Evolutionary conservation across 768 basidiomycete species (phyloP).

Genomic region (Fomitopsis serialis): DNA sequence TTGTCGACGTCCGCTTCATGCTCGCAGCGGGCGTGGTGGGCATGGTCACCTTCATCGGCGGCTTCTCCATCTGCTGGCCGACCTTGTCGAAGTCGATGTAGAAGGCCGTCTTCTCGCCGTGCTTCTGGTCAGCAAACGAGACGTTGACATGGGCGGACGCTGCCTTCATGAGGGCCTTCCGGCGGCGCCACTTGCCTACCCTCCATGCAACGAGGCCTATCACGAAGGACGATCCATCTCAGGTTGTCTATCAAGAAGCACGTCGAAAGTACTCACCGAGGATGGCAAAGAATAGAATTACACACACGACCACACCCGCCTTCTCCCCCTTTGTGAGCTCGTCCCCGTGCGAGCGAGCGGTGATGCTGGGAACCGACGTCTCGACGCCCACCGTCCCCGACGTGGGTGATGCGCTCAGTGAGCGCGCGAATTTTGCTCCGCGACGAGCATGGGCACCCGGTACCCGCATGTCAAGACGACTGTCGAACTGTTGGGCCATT

Average conservation of each 20-base stretch:
- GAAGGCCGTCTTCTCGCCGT: not conserved
- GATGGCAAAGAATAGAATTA: not conserved
- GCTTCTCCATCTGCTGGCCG: not conserved
- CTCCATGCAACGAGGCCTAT: constrained; percentile 15
- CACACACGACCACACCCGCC: not conserved
- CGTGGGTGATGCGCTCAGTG: not conserved
- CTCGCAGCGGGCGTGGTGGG: constrained; percentile 13
- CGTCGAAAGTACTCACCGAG: not conserved
- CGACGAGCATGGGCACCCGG: not conserved
- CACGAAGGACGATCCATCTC: not conserved
- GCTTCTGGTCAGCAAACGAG: constrained; percentile 7
- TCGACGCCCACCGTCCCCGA: not conserved
- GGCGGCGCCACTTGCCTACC: constrained; percentile 14
- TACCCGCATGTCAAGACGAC: not conserved
- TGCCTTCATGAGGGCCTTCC: constrained; percentile 4
- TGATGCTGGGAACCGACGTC: not conserved
- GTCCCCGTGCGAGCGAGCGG: not conserved
- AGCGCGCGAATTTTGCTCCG: not conserved
- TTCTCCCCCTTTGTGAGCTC: not conserved
- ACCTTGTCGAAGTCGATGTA: not conserved
- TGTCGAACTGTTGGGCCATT: not conserved
- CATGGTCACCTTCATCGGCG: constrained; percentile 5
- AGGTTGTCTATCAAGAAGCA: not conserved
- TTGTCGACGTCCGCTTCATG: constrained; percentile 1
- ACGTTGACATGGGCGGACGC: constrained; percentile 10